Conservation (phyloP, 352 stramenopile species). For the Phytophthora fragariae region DNA sequence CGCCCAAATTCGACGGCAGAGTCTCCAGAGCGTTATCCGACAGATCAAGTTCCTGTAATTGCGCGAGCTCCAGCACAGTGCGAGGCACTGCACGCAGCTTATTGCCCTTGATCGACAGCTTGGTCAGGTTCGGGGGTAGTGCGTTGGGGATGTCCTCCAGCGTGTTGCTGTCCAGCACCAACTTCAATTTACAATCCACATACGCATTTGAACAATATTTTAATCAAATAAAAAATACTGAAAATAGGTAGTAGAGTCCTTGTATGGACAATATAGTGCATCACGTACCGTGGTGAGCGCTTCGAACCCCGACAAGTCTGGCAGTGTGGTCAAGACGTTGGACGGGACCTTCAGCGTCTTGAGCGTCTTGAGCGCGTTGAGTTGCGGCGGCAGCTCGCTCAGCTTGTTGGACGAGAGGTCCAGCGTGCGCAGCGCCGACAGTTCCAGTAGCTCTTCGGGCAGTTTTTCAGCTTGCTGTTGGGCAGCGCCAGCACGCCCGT, state of each 20-base stretch:
- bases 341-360: constrained; percentile 80
- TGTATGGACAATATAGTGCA: background rate
- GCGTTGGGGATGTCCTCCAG: constrained; percentile 59
- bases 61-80: constrained; percentile 52
- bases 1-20: constrained; percentile 55
- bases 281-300: constrained; percentile 70
- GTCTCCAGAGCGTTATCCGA: constrained; percentile 59
- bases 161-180: constrained; percentile 81
- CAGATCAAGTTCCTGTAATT: constrained; percentile 79
- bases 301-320: constrained; percentile 70
- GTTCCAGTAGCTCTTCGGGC: constrained; percentile 60
- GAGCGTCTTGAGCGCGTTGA: constrained; percentile 55
- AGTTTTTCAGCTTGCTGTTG: constrained; percentile 80
- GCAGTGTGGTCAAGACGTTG: constrained; percentile 66
- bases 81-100: constrained; percentile 50
- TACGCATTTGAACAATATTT: background rate
- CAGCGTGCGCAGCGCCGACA: constrained; percentile 67
- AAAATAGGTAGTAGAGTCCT: background rate
- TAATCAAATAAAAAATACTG: background rate
- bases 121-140: constrained; percentile 76
- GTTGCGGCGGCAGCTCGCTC: constrained; percentile 48
- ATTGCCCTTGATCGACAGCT: constrained; percentile 81
- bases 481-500: constrained; percentile 80
- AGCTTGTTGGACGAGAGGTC: constrained; percentile 81
- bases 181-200: constrained; percentile 32